Evolutionary conservation across 805 yeast genomes (phyloP).

Genomic region (Nakazawaea sp.): DNA sequence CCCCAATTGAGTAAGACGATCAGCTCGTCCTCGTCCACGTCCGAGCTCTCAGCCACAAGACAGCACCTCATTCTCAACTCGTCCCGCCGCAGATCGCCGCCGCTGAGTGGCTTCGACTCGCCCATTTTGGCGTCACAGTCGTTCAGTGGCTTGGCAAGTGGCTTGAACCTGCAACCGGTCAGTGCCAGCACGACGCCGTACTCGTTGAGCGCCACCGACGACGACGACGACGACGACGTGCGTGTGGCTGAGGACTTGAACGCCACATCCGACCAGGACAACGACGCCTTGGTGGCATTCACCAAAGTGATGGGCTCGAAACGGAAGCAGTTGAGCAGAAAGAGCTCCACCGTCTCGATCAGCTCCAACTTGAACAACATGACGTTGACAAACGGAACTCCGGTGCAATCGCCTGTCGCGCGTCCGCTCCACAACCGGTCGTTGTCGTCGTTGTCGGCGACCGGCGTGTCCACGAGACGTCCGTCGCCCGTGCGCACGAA

Average conservation of each 20-base stretch:
- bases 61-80: conserved; percentile 1
- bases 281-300: conserved; percentile 9
- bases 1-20: conserved; percentile 5
- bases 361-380: conserved; percentile 8
- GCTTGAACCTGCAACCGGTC: neutral
- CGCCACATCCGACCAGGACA: neutral
- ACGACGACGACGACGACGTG: conserved; percentile 10
- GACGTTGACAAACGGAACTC: conserved; percentile 7
- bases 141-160: neutral
- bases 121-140: conserved; percentile 9
- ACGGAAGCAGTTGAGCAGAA: conserved; percentile 9
- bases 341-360: conserved; percentile 7
- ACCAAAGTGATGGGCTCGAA: conserved; percentile 9
- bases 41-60: conserved; percentile 4
- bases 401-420: conserved; percentile 1
- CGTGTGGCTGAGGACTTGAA: neutral
- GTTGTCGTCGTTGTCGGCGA: conserved; percentile 5
- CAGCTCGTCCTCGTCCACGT: conserved; percentile 8
- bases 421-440: conserved; percentile 9
- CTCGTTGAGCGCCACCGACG: conserved; percentile 8
- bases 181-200: conserved; percentile 7
- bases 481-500: conserved; percentile 9
- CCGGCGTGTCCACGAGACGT: conserved; percentile 2
- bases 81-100: conserved; percentile 9
- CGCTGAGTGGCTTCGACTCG: conserved; percentile 3